A percentile compares a stretch with the other conserved stretches of the same genome.
phyloP scores from a whole-genome alignment of 225 moss, liverwort and hornwort species.

The Marchantia paleacea region DNA sequence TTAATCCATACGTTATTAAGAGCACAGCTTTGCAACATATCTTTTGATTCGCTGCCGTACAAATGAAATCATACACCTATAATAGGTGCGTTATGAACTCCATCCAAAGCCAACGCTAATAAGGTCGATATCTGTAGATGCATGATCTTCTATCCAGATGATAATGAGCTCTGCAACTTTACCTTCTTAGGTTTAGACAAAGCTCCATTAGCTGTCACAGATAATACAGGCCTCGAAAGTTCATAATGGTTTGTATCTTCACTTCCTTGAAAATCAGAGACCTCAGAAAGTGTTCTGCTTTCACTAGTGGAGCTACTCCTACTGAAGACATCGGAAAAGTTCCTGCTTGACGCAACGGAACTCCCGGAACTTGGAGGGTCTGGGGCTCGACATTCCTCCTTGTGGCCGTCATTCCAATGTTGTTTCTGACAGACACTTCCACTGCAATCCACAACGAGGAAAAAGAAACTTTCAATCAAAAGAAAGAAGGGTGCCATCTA shows the following conservation, averaged over 20 bases:
- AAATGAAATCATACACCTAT: too few species aligned
- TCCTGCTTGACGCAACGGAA: slow-evolving; percentile 52
- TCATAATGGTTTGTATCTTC: slow-evolving; percentile 44
- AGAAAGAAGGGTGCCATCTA: background rate
- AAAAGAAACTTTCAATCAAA: background rate
- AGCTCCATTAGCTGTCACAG: slow-evolving; percentile 54
- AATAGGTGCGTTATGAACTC: too few species aligned
- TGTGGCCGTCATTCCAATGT: slow-evolving; percentile 83
- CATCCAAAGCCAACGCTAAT: too few species aligned
- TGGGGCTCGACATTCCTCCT: slow-evolving; percentile 58
- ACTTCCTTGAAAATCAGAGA: slow-evolving; percentile 25
- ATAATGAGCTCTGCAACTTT: background rate
- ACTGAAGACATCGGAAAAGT: slow-evolving; percentile 53
- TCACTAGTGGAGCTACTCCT: slow-evolving; percentile 54
- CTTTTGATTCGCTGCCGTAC: too few species aligned
- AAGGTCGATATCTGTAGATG: too few species aligned
- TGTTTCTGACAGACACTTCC: slow-evolving; percentile 67
- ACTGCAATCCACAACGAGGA: slow-evolving; percentile 36
- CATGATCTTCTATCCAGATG: too few species aligned
- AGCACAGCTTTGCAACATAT: too few species aligned
- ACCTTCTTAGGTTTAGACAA: slow-evolving; percentile 72
- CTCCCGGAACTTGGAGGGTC: slow-evolving; percentile 43
- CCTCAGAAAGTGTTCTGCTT: slow-evolving; percentile 25
- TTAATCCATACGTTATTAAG: background rate
- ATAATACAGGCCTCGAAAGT: slow-evolving; percentile 28